Evolutionary conservation across 1,139 yeast species (phyloP).

Genomic region (Zygotorulaspora mrakii): DNA sequence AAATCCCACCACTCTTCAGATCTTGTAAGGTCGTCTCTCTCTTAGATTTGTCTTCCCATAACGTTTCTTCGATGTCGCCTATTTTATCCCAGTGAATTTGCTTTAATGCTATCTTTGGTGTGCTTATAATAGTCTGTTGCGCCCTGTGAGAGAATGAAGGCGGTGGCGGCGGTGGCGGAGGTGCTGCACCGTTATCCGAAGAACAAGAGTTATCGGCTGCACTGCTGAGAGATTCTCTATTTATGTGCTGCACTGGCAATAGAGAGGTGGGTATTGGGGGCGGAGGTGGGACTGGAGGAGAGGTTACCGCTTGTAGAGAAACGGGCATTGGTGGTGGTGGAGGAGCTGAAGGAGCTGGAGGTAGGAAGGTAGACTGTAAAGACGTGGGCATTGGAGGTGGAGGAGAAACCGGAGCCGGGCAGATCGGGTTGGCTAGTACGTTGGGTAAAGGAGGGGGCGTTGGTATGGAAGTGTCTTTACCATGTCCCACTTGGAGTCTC

Average conservation of each 20-base stretch:
- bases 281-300: slow-evolving; percentile 31
- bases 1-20: slow-evolving; percentile 59
- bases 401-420: slow-evolving; percentile 25
- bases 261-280: slow-evolving; percentile 37
- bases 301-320: too few relatives aligned
- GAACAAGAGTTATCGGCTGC: too few relatives aligned
- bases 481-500: too few relatives aligned
- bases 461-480: too few relatives aligned
- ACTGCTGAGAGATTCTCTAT: too few relatives aligned
- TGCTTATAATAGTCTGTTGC: slow-evolving; percentile 33
- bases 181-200: slow-evolving; percentile 14
- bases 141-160: slow-evolving; percentile 27
- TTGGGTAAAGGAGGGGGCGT: too few relatives aligned
- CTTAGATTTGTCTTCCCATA: slow-evolving; percentile 65
- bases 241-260: slow-evolving; percentile 13
- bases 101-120: slow-evolving; percentile 64
- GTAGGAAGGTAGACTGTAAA: slow-evolving; percentile 6
- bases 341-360: slow-evolving; percentile 7
- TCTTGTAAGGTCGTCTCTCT: slow-evolving; percentile 50
- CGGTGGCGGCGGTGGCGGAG: slow-evolving; percentile 31
- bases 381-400: slow-evolving; percentile 15
- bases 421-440: too few relatives aligned
- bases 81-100: slow-evolving; percentile 96
- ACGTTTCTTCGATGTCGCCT: slow-evolving; percentile 64
- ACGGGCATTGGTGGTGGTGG: slow-evolving; percentile 20